Evolutionary conservation across 2,329 filamentous ascomycete genomes (phyloP), one percentile per base, ranked within the genome.

Genomic region (Whalleya microplaca): DNA sequence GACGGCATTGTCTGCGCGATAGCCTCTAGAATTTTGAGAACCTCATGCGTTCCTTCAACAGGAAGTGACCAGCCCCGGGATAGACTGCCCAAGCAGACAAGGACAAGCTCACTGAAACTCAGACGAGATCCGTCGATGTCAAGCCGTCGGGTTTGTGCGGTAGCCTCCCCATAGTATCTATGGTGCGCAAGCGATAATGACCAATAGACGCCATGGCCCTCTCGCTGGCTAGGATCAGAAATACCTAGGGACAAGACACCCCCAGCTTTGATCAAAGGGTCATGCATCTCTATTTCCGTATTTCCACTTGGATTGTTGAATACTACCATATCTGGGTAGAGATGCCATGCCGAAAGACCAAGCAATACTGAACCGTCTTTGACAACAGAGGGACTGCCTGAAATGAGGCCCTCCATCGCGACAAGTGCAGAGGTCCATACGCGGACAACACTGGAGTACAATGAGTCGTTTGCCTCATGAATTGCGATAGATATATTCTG

Each of bases 121-220:
- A n/a, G n/a, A n/a, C n/a, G n/a, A n/a, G n/a, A n/a, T n/a, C n/a
- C n/a, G n/a, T n/a, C n/a, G n/a, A n/a, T n/a, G n/a, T n/a, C n/a
- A n/a, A n/a, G n/a, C n/a, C n/a, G n/a, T n/a, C n/a, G n/a, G n/a
- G n/a, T n/a, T n/a, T n/a, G n/a, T n/a, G n/a, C n/a, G n/a, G n/a
- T n/a, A n/a, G n/a, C n/a, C n/a, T n/a, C n/a, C n/a, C n/a, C n/a
- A n/a, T n/a, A n/a, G n/a, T n/a, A n/a, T n/a, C 45, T 8, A 37
- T 58, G 55, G 27, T 58, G 55, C 12, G 58, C 48, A 16, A 61
- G 48, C n/a, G 48, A 55, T 4, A 61, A 20, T 6, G 55, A 61
- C 58, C 51, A 61, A 29, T 49, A 61, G 5, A 58, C 48, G 0
- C 55, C 55, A 14, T 42, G 45, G 9, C 21, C 2, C 18, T 43